phyloP scores from a whole-genome alignment of 306 rosid genomes.

The Coriaria nepalensis region DNA sequence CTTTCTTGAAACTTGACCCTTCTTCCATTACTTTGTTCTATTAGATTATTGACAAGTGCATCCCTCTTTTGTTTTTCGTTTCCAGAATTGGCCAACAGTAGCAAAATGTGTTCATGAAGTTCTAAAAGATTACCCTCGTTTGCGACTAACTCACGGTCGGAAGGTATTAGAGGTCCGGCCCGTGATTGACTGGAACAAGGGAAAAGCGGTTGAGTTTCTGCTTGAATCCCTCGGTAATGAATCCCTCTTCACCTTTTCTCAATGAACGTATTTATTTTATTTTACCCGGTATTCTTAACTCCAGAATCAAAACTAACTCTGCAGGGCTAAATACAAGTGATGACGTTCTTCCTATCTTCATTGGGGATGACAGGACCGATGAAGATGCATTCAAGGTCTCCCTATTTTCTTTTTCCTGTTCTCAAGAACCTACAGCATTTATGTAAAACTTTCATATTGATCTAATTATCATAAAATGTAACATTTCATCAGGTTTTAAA shows the following conservation, averaged over 20 bases:
- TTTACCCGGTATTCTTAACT: background rate
- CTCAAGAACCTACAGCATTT: background rate
- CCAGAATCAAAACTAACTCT: background rate
- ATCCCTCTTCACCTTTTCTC: background rate
- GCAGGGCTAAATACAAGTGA: slow-evolving; percentile 44
- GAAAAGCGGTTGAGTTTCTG: slow-evolving; percentile 91
- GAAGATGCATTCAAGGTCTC: slow-evolving; percentile 90
- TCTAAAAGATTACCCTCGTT: slow-evolving; percentile 60
- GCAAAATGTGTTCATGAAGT: slow-evolving; percentile 80
- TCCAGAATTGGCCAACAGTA: slow-evolving; percentile 71
- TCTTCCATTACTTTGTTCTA: background rate
- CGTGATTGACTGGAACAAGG: slow-evolving; percentile 86
- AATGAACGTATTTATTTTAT: too few species aligned
- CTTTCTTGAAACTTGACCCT: background rate
- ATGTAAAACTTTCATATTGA: too few species aligned
- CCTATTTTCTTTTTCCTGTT: background rate
- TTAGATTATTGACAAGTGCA: background rate
- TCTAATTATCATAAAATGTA: too few species aligned
- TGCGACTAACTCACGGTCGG: slow-evolving; percentile 83
- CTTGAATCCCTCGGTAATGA: slow-evolving; percentile 67
- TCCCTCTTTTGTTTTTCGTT: background rate
- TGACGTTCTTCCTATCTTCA: slow-evolving; percentile 68
- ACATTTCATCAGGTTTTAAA: slow-evolving; percentile 51
- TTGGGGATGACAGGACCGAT: slow-evolving; percentile 85
- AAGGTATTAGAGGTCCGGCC: slow-evolving; percentile 95